Percentiles rank a stretch among this genome's conserved stretches.
These are phyloP conservation scores for Chaetoceros muelleri DNA, from an alignment of 108 stramenopile species.

Conservation along the genomic window DNA sequence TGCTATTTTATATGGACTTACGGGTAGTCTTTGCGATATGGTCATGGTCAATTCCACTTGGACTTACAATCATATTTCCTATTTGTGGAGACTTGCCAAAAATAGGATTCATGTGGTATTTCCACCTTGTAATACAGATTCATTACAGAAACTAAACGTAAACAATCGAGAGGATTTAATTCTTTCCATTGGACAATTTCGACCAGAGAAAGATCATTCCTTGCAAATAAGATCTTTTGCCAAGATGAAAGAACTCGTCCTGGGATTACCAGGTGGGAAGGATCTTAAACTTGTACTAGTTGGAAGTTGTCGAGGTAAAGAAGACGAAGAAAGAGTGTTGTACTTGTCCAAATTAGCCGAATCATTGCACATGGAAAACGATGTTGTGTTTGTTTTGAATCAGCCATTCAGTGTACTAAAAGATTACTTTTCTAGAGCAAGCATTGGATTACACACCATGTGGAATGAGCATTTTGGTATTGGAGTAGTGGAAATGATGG, in stretches of 20 bases:
- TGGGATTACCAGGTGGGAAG: slow-evolving; percentile 5
- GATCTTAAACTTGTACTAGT: slow-evolving; percentile 74
- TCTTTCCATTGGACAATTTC: slow-evolving; percentile 93
- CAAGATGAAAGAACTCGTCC: slow-evolving; percentile 16
- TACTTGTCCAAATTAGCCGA: slow-evolving; percentile 41
- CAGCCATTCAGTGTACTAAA: slow-evolving; percentile 77
- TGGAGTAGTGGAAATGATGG: slow-evolving; percentile 98
- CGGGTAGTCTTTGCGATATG: slow-evolving; percentile 66
- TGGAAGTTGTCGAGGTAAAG: slow-evolving; percentile 85
- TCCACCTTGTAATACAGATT: slow-evolving; percentile 82
- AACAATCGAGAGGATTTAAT: slow-evolving; percentile 39
- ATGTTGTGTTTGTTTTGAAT: slow-evolving; percentile 85
- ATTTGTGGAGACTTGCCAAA: slow-evolving; percentile 47
- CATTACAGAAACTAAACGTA: slow-evolving; percentile 21
- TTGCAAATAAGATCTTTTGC: slow-evolving; percentile 75
- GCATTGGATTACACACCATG: slow-evolving; percentile 98
- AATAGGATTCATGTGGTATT: slow-evolving; percentile 52
- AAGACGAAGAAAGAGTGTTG: slow-evolving; percentile 65
- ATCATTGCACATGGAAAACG: slow-evolving; percentile 25
- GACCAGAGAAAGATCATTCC: slow-evolving; percentile 96
- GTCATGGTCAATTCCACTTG: slow-evolving; percentile 95
- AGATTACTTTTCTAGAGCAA: slow-evolving; percentile 54
- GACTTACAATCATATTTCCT: slow-evolving; percentile 81
- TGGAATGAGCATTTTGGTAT: slow-evolving; percentile 99
- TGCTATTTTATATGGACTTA: slow-evolving; percentile 66